Percentiles rank a stretch among this genome's conserved stretches.
phyloP scores from a whole-genome alignment of 179 eudicot genomes.

The Monotropa hypopitys region DNA sequence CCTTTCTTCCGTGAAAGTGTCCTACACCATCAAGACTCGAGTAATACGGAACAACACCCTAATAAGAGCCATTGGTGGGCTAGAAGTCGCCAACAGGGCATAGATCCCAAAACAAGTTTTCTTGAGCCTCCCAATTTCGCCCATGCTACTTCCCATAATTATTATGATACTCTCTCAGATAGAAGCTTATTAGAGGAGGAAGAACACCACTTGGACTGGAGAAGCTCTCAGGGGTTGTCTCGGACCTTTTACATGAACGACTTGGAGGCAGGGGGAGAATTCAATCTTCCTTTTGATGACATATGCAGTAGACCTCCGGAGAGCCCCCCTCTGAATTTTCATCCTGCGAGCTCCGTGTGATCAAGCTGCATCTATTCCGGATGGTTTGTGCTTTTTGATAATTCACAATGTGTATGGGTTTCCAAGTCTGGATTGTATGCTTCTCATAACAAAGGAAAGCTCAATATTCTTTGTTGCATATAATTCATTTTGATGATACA shows the following conservation, averaged over 20 bases:
- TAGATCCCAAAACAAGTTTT: conserved; percentile 37
- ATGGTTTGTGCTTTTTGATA: conserved; percentile 15
- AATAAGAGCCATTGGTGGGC: conserved; percentile 72
- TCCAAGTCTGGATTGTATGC: background rate
- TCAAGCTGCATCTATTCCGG: background rate
- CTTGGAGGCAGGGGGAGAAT: conserved; percentile 28
- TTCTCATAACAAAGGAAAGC: conserved; percentile 2
- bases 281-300: conserved; percentile 74
- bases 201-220: conserved; percentile 40
- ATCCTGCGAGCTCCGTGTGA: conserved; percentile 21
- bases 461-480: conserved; percentile 38
- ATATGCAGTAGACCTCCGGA: conserved; percentile 36
- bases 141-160: conserved; percentile 11
- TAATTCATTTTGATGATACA: conserved; percentile 18
- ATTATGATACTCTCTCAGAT: conserved; percentile 28
- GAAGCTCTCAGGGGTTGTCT: conserved; percentile 32
- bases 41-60: conserved; percentile 14
- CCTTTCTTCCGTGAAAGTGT: conserved; percentile 38
- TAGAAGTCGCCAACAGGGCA: conserved; percentile 23
- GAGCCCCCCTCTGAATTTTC: conserved; percentile 13
- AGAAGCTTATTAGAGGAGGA: conserved; percentile 31
- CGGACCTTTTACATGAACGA: conserved; percentile 32
- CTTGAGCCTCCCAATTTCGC: conserved; percentile 51
- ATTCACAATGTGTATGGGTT: conserved; percentile 8
- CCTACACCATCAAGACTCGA: conserved; percentile 28